phyloP scores from a whole-genome alignment of 1,284 basidiomycete genomes.

The Thelephora terrestris region DNA sequence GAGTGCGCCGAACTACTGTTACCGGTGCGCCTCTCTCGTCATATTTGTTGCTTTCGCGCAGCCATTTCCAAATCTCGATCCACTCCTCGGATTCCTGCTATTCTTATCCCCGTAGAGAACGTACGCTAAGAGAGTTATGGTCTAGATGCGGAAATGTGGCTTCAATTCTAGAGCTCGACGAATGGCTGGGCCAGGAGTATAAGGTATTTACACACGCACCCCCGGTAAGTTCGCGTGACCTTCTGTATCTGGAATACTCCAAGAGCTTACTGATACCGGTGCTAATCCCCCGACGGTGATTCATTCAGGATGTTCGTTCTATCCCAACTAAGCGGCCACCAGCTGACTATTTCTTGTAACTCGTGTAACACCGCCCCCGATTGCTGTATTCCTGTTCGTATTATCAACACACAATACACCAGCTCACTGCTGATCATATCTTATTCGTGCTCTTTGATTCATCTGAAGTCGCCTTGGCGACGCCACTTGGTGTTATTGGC shows the following conservation, averaged over 20 bases:
- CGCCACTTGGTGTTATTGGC: too few relatives aligned
- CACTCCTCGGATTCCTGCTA: neutral
- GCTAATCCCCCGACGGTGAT: neutral
- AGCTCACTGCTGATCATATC: too few relatives aligned
- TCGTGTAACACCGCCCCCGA: neutral
- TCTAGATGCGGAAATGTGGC: constrained; percentile 88
- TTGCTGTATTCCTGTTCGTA: too few relatives aligned
- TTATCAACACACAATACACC: too few relatives aligned
- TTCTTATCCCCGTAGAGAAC: neutral
- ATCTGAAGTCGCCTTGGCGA: too few relatives aligned
- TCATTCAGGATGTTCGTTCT: constrained; percentile 65
- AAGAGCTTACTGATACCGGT: constrained; percentile 12
- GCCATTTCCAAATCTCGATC: neutral
- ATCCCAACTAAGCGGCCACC: constrained; percentile 86
- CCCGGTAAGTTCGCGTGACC: constrained; percentile 34
- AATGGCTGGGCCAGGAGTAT: constrained; percentile 84
- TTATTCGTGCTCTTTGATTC: too few relatives aligned
- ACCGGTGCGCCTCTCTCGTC: constrained; percentile 49
- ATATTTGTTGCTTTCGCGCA: neutral
- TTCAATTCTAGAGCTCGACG: constrained; percentile 86
- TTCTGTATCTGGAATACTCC: constrained; percentile 18
- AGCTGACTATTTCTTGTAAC: constrained; percentile 70
- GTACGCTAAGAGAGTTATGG: constrained; percentile 7
- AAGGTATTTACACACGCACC: constrained; percentile 82
- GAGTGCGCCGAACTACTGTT: constrained; percentile 99